Evolutionary conservation across 2,329 filamentous ascomycete species (phyloP).

Genomic region (Alternaria gansuensis): DNA sequence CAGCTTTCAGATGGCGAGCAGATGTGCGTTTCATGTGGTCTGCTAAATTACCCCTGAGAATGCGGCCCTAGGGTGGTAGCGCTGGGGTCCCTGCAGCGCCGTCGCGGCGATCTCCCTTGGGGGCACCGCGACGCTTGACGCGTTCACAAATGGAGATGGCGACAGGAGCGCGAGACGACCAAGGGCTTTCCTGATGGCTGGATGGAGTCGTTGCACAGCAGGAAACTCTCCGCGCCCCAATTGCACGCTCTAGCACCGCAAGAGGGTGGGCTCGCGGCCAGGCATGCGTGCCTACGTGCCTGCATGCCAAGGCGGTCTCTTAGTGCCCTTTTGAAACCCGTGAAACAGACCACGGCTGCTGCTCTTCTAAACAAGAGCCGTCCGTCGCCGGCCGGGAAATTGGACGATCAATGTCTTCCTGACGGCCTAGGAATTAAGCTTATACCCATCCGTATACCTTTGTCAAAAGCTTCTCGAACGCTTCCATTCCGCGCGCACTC

Average conservation of each 20-base stretch:
- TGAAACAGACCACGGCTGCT: slow-evolving; percentile 32
- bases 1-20: slow-evolving; percentile 22
- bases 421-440: slow-evolving; percentile 49
- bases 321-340: slow-evolving; percentile 39
- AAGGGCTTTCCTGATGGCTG: slow-evolving; percentile 9
- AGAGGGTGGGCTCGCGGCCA: slow-evolving; percentile 25
- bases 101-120: slow-evolving; percentile 42
- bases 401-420: slow-evolving; percentile 54
- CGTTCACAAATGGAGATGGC: slow-evolving; percentile 8
- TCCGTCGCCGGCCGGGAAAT: slow-evolving; percentile 52
- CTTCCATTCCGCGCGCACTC: slow-evolving; percentile 40
- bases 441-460: slow-evolving; percentile 39
- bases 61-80: slow-evolving; percentile 22
- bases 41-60: slow-evolving; percentile 33
- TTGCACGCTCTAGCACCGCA: slow-evolving; percentile 42
- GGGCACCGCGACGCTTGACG: slow-evolving; percentile 24
- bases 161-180: not conserved
- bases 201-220: slow-evolving; percentile 28
- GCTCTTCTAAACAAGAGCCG: slow-evolving; percentile 51
- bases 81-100: slow-evolving; percentile 41
- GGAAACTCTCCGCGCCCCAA: slow-evolving; percentile 42
- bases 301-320: slow-evolving; percentile 42
- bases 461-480: slow-evolving; percentile 52
- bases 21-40: slow-evolving; percentile 44
- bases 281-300: slow-evolving; percentile 44